phyloP scores from a whole-genome alignment of 352 stramenopile species.

The Pythium diclinum region DNA sequence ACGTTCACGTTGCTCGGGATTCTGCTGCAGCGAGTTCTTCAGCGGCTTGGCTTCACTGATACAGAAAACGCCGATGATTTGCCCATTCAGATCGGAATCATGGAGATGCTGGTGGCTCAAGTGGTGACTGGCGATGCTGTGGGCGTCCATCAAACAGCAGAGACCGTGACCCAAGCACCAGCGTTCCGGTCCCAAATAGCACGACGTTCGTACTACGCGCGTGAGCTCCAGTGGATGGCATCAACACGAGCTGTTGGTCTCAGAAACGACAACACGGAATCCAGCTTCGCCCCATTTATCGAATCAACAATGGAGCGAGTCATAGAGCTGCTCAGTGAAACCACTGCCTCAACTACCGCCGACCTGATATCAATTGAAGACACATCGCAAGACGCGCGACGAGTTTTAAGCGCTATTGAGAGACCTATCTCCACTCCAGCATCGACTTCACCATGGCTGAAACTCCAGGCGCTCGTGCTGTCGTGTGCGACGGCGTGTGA shows the following conservation, averaged over 20 bases:
- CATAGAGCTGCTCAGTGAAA: background rate
- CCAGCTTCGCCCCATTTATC: background rate
- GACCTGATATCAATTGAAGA: background rate
- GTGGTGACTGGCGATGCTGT: slow-evolving; percentile 1
- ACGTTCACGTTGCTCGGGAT: slow-evolving; percentile 37
- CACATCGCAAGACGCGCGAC: background rate
- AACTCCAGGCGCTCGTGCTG: background rate
- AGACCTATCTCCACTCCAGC: background rate
- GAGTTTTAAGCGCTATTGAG: background rate
- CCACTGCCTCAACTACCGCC: background rate
- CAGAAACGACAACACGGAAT: background rate
- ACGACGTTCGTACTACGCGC: slow-evolving; percentile 19
- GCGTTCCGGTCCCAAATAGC: slow-evolving; percentile 22
- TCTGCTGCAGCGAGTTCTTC: slow-evolving; percentile 33
- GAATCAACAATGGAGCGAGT: background rate
- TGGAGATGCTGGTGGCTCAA: slow-evolving; percentile 26
- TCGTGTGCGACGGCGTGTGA: background rate
- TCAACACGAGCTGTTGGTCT: background rate
- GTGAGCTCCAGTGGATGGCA: slow-evolving; percentile 11
- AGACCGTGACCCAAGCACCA: slow-evolving; percentile 31
- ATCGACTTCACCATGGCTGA: background rate
- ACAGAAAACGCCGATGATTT: background rate
- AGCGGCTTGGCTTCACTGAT: slow-evolving; percentile 5
- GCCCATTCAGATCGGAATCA: slow-evolving; percentile 22
- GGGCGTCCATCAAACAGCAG: background rate